Evolutionary conservation across 1,139 yeast species (phyloP).

Genomic region (Kurtzmaniella quercitrusa): DNA sequence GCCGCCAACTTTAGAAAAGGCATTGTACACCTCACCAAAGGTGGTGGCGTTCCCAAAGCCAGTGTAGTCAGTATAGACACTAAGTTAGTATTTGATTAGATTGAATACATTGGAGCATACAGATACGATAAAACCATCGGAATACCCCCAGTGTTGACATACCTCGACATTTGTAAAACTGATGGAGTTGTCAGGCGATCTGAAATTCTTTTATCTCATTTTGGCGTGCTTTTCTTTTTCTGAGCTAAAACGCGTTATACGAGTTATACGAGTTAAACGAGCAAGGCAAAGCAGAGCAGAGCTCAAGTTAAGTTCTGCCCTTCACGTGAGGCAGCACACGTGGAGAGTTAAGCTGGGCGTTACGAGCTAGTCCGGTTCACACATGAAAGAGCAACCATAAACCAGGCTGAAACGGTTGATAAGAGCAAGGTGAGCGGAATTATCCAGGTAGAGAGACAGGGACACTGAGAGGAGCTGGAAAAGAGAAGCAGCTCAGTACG

Average conservation of each 20-base stretch:
- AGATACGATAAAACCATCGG: no score
- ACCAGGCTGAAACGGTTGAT: no score
- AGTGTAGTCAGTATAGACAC: conserved; percentile 40
- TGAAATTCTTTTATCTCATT: neutral
- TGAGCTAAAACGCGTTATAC: conserved; percentile 1
- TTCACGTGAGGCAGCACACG: no score
- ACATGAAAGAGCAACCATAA: no score
- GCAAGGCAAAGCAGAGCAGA: neutral
- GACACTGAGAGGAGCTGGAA: no score
- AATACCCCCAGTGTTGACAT: neutral
- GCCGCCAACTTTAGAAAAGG: conserved; percentile 27
- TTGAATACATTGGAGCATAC: neutral
- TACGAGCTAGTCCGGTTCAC: no score
- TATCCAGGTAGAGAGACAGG: no score
- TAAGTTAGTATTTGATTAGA: conserved; percentile 6
- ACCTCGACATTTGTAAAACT: conserved; percentile 3
- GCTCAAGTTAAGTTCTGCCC: no score
- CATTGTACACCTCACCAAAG: conserved; percentile 30
- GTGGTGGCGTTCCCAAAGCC: conserved; percentile 37
- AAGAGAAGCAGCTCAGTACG: no score
- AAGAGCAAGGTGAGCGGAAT: no score
- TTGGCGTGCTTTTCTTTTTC: conserved; percentile 2
- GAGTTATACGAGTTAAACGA: conserved; percentile 4
- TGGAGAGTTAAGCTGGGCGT: no score
- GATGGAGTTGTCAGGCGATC: neutral